phyloP scores from a whole-genome alignment of 768 basidiomycete genomes.

The Kondoa malvinella region DNA sequence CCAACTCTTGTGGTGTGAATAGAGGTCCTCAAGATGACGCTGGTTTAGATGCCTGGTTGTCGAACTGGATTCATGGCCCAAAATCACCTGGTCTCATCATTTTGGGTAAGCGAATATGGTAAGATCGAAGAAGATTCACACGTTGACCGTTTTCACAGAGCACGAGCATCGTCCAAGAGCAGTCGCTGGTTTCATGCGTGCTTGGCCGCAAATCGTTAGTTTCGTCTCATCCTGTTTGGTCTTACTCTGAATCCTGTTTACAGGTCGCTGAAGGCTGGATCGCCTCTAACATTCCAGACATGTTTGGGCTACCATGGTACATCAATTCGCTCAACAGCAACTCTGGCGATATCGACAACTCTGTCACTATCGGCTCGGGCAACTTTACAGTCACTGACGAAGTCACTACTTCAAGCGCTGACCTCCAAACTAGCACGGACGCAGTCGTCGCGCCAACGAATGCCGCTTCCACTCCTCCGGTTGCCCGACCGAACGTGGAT shows the following conservation, averaged over 20 bases:
- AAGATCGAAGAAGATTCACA: not conserved
- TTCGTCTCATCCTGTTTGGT: too few species aligned
- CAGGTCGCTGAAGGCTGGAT: not conserved
- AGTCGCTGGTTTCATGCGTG: not conserved
- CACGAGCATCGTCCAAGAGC: not conserved
- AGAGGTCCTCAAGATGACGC: not conserved
- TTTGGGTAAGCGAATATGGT: not conserved
- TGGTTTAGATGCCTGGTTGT: not conserved
- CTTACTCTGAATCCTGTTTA: too few species aligned
- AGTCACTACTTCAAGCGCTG: not conserved
- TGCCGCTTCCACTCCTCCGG: too few species aligned
- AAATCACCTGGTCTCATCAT: not conserved
- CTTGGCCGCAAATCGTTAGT: not conserved
- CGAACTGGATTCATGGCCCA: not conserved
- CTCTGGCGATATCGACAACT: not conserved
- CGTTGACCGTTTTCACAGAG: not conserved
- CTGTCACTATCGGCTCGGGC: not conserved
- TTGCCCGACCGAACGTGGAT: too few species aligned
- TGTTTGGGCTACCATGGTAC: not conserved
- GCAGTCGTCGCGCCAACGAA: too few species aligned
- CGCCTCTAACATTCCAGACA: not conserved
- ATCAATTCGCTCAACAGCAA: not conserved
- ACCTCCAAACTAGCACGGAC: not conserved
- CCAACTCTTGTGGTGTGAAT: constrained; percentile 4
- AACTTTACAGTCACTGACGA: not conserved